phyloP scores from a whole-genome alignment of 768 basidiomycete species.

The Pleurotus eryngii region DNA sequence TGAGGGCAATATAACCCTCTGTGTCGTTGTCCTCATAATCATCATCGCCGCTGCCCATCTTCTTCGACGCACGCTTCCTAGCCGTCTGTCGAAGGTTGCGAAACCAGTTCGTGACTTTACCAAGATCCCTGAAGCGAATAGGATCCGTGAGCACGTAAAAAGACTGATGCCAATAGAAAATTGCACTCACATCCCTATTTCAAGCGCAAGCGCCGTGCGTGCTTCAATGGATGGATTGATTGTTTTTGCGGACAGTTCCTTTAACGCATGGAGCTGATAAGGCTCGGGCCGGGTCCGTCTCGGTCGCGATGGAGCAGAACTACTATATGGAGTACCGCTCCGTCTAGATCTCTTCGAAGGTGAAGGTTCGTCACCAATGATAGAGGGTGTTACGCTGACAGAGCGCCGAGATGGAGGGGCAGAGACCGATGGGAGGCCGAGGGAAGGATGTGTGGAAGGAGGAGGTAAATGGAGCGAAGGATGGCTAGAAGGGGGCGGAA shows the following conservation, averaged over 20 bases:
- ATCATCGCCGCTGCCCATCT: constrained; percentile 41
- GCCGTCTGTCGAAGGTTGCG: constrained; percentile 79
- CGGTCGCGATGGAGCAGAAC: constrained; percentile 41
- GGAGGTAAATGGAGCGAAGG: constrained; percentile 40
- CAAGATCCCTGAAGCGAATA: constrained; percentile 55
- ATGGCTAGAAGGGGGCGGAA: constrained; percentile 46
- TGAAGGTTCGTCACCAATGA: constrained; percentile 21
- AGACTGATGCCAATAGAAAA: not conserved
- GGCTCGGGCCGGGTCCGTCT: constrained; percentile 78
- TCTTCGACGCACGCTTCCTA: constrained; percentile 62
- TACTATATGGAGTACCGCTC: constrained; percentile 45
- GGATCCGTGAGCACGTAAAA: no score
- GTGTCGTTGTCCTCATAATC: constrained; percentile 36
- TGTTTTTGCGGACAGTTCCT: constrained; percentile 64
- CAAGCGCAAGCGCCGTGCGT: constrained; percentile 65
- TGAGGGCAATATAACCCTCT: constrained; percentile 15
- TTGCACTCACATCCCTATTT: constrained; percentile 69
- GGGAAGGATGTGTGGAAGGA: constrained; percentile 29
- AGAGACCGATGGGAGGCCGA: constrained; percentile 17
- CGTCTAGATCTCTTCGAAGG: constrained; percentile 35
- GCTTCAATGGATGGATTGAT: constrained; percentile 78
- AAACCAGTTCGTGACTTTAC: constrained; percentile 88
- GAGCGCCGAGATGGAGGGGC: constrained; percentile 26
- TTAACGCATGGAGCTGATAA: constrained; percentile 72
- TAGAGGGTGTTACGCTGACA: constrained; percentile 35